Base-by-base conservation (phyloP, 2,329 filamentous ascomycete genomes). In the Penicillium sp. region DNA sequence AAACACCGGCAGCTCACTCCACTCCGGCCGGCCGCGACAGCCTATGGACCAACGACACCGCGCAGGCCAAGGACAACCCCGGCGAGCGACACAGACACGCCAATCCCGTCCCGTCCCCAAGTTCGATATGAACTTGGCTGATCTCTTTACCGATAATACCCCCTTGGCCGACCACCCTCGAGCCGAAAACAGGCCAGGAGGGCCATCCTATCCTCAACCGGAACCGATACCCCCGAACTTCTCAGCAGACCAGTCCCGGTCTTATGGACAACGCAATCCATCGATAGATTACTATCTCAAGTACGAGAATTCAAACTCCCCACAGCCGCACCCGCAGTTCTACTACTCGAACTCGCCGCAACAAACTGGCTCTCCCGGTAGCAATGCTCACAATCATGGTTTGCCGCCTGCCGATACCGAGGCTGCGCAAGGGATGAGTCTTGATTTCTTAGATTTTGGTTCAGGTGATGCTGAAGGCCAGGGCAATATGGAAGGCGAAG, bases 91-190 rank as follows among this genome's bases (percentile, higher is more conserved):
- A 41, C 76, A 71, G 64, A 70, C 61, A 59, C 74, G 64, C 64
- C 73, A 61, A 60, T 71, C 72, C 19, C 73, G 80, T 19, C 81
- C 79, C 19, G 65, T 79, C 13, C 84, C 84, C 3, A 78, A 78
- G 55, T 86, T 86, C 67, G 84, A 87, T 68, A 82, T 82, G 79
- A 80, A 83, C 59, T 70, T 83, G 11, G 78, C 75, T 39, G 79
- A 81, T 55, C 70, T 83, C 1, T 83, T 83, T 67, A 75, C 72
- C 5, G 79, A 81, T 33, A 76, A 76, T 58, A 69, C 63, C 50
- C 69, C 68, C 59, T 72, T 68, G 69, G 70, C 50, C 67, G 76
- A 53, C 45, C 64, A 65, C 70, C 73, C 65, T 64, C 67, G 62
- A 68, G 69, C 65, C 55, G 72, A 59, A 59, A 58, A 45, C 41